A percentile compares a stretch with the other conserved stretches of the same genome.
phyloP scores from a whole-genome alignment of 2,329 filamentous ascomycete species.

The Zasmidium angulare region DNA sequence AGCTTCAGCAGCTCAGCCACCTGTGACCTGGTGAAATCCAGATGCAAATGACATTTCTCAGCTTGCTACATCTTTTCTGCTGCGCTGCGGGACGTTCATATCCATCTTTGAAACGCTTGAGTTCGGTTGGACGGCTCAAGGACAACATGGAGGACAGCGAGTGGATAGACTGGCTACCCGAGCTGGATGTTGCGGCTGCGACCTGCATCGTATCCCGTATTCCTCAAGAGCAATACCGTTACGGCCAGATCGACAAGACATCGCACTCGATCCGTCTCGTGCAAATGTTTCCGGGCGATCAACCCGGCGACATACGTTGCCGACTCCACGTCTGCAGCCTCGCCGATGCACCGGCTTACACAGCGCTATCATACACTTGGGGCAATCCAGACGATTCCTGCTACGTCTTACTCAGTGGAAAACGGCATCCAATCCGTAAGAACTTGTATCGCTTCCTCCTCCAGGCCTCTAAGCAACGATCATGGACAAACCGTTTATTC shows the following conservation, averaged over 20 bases:
- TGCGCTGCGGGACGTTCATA: too few species aligned
- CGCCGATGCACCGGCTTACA: neutral
- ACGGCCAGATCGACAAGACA: neutral
- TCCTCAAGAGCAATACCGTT: too few species aligned
- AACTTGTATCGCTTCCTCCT: constrained; percentile 4
- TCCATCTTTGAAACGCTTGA: too few species aligned
- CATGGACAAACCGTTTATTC: constrained; percentile 14
- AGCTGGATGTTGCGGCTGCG: too few species aligned
- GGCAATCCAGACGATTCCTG: constrained; percentile 6
- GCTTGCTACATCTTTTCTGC: too few species aligned
- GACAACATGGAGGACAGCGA: too few species aligned
- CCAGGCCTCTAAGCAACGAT: neutral
- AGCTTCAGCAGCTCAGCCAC: too few species aligned
- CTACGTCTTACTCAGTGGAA: neutral
- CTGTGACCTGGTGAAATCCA: too few species aligned
- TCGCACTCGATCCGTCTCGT: neutral
- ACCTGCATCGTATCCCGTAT: too few species aligned
- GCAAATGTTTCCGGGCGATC: neutral
- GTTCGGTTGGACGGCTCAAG: too few species aligned
- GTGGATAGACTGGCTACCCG: too few species aligned
- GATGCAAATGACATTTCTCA: too few species aligned
- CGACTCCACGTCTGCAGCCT: neutral
- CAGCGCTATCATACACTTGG: constrained; percentile 19
- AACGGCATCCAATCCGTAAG: neutral
- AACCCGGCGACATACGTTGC: neutral